phyloP scores from a whole-genome alignment of 805 yeast species.

The Cephaloascus fragrans region DNA sequence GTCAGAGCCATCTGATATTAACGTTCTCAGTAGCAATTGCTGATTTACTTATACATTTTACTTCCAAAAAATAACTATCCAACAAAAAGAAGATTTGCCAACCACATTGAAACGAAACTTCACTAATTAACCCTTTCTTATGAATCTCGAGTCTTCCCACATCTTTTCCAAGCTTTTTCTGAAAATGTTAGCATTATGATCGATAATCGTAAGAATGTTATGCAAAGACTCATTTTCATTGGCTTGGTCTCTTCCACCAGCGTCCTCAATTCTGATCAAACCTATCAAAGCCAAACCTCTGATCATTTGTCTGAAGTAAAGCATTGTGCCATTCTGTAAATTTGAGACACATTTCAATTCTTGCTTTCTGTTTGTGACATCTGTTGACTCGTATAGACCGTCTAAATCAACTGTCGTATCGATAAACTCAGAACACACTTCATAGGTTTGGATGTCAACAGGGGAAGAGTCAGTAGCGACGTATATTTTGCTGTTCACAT shows the following conservation, averaged over 20 bases:
- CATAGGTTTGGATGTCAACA: constrained; percentile 90
- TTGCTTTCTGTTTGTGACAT: constrained; percentile 7
- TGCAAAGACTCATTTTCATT: neutral
- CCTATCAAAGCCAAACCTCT: constrained; percentile 90
- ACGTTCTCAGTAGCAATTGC: no score
- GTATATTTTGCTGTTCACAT: constrained; percentile 84
- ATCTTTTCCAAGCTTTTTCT: neutral
- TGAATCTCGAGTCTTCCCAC: neutral
- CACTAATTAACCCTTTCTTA: no score
- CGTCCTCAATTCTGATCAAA: constrained; percentile 39
- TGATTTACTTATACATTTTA: no score
- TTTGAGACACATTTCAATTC: constrained; percentile 61
- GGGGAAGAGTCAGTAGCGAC: constrained; percentile 96
- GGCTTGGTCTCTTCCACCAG: no score
- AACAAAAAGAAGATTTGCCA: no score
- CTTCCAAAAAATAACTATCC: no score
- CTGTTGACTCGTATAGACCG: constrained; percentile 41
- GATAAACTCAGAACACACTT: constrained; percentile 94
- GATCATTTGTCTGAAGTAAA: constrained; percentile 85
- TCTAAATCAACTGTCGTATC: constrained; percentile 89
- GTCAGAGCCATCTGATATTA: no score
- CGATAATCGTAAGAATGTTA: neutral
- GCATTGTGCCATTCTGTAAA: constrained; percentile 73
- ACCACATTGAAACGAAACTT: no score
- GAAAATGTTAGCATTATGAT: neutral